Conservation (phyloP, 305 asterid genomes). For the Stenogyne calaminthoides region DNA sequence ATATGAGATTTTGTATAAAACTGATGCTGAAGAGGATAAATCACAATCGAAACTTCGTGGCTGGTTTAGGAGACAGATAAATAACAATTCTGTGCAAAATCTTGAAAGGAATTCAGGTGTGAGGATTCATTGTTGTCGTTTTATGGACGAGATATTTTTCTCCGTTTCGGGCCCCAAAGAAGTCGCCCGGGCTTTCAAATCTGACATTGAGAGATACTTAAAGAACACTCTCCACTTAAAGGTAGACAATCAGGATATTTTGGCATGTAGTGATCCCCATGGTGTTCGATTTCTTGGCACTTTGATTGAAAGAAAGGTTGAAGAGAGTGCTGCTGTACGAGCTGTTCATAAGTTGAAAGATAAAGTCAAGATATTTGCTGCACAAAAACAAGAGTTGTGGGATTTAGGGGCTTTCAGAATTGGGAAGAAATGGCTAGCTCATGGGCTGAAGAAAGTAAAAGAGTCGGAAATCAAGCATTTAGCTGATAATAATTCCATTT, state of each 20-base stretch:
- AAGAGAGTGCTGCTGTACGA: constrained; percentile 66
- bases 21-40: constrained; percentile 40
- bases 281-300: constrained; percentile 75
- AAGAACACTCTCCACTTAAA: constrained; percentile 63
- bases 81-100: constrained; percentile 32
- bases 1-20: constrained; percentile 59
- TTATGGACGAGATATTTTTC: constrained; percentile 85
- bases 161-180: constrained; percentile 79
- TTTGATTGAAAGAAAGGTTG: constrained; percentile 53
- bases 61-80: constrained; percentile 90
- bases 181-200: constrained; percentile 58
- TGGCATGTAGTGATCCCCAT: constrained; percentile 51
- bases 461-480: constrained; percentile 88
- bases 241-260: constrained; percentile 45
- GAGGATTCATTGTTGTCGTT: constrained; percentile 77
- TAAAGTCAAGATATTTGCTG: constrained; percentile 65
- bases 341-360: constrained; percentile 89
- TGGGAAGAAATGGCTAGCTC: constrained; percentile 85
- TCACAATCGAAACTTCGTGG: constrained; percentile 65
- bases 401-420: constrained; percentile 64
- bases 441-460: constrained; percentile 90
- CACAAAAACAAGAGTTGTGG: constrained; percentile 83
- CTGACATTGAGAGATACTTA: constrained; percentile 60
- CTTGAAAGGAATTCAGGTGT: constrained; percentile 43
- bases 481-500: constrained; percentile 53